These are phyloP conservation scores for Alternaria triticimaculans DNA, from an alignment of 2,329 filamentous ascomycete species.

Conservation along the genomic window DNA sequence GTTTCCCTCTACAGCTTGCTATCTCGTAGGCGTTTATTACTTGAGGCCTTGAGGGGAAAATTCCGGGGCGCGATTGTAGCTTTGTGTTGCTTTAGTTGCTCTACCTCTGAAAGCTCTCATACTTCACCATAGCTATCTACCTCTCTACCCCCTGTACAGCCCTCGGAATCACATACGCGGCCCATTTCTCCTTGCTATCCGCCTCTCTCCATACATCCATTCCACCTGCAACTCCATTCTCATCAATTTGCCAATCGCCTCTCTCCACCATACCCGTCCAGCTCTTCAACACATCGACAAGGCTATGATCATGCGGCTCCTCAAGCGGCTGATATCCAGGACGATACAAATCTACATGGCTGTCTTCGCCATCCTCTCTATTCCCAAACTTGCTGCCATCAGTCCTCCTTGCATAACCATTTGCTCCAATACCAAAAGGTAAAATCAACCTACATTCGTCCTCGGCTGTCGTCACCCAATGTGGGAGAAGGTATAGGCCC, in stretches of 20 bases:
- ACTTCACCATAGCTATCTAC: neutral
- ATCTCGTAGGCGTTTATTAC: no score
- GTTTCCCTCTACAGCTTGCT: no score
- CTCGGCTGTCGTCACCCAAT: slow-evolving; percentile 5
- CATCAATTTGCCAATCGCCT: slow-evolving; percentile 26
- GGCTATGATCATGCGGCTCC: slow-evolving; percentile 8
- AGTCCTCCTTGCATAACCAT: slow-evolving; percentile 21
- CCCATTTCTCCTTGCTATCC: slow-evolving; percentile 18
- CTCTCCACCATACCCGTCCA: slow-evolving; percentile 29
- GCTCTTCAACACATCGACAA: slow-evolving; percentile 19
- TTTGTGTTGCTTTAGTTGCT: neutral
- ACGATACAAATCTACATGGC: slow-evolving; percentile 17
- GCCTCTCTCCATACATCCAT: slow-evolving; percentile 29
- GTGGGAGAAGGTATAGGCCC: slow-evolving; percentile 20
- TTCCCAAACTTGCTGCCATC: slow-evolving; percentile 21
- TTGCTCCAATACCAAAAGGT: slow-evolving; percentile 22
- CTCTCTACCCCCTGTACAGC: neutral
- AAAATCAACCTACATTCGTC: slow-evolving; percentile 21
- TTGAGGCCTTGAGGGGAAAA: no score
- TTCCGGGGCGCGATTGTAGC: no score
- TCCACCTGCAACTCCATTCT: slow-evolving; percentile 21
- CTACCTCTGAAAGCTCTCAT: neutral
- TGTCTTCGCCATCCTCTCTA: neutral
- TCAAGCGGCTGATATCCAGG: slow-evolving; percentile 17
- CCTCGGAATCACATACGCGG: slow-evolving; percentile 19